Percentiles rank a stretch among this genome's conserved stretches.
Evolutionary conservation across 2,329 filamentous ascomycete species (phyloP).

Genomic region (Phaeoacremonium minimum): DNA sequence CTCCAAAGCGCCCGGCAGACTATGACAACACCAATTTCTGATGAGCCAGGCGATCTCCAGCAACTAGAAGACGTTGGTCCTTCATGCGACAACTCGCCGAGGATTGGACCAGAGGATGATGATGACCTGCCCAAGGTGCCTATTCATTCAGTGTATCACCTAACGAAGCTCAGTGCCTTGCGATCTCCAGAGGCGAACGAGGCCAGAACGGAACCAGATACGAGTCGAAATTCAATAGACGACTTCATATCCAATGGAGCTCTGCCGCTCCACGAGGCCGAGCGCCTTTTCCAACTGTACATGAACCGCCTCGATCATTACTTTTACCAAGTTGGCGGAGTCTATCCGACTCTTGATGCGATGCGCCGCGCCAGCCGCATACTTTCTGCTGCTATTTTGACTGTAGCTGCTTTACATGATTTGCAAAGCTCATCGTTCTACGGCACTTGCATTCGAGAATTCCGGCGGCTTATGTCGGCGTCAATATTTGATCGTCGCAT

Average conservation of each 20-base stretch:
- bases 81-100: conserved; percentile 19
- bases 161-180: conserved; percentile 4
- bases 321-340: conserved; percentile 45
- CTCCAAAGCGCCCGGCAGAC: conserved; percentile 11
- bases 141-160: conserved; percentile 30
- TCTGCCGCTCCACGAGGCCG: conserved; percentile 40
- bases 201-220: conserved; percentile 1
- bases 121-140: conserved; percentile 29
- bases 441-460: conserved; percentile 14
- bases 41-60: conserved; percentile 6
- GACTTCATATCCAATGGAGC: conserved; percentile 33
- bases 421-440: conserved; percentile 10
- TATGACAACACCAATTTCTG: conserved; percentile 7
- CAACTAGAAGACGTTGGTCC: conserved; percentile 10
- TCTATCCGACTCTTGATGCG: conserved; percentile 43
- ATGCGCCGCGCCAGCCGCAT: conserved; percentile 51
- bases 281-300: conserved; percentile 46
- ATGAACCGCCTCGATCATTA: conserved; percentile 44
- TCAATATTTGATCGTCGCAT: conserved; percentile 17
- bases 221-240: conserved; percentile 5
- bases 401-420: conserved; percentile 36
- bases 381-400: conserved; percentile 46
- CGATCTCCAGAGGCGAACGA: conserved; percentile 3
- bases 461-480: conserved; percentile 12
- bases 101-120: conserved; percentile 19